Percentiles rank a stretch among this genome's conserved stretches.
Evolutionary conservation across 306 rosid genomes (phyloP).

Genomic region (Prunus armeniaca): DNA sequence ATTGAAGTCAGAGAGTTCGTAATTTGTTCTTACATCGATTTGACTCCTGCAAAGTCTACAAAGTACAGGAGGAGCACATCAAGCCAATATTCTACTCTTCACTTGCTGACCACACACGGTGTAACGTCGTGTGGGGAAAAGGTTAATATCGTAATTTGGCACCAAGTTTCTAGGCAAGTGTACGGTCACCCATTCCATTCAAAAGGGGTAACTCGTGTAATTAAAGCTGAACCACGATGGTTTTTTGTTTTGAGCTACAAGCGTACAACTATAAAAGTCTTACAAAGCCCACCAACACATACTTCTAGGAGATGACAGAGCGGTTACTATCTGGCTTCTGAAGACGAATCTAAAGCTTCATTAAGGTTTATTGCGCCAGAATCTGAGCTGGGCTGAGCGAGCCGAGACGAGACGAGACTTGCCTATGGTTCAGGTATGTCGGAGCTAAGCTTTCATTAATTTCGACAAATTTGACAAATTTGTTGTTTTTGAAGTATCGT

Average conservation of each 20-base stretch:
- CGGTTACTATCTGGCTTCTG: neutral
- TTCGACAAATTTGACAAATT: neutral
- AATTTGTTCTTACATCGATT: too few species aligned
- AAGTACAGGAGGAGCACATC: too few species aligned
- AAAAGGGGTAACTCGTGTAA: neutral
- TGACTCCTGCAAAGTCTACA: too few species aligned
- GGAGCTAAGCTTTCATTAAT: neutral
- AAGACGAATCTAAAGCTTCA: neutral
- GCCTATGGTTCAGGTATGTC: constrained; percentile 2
- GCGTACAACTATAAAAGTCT: neutral
- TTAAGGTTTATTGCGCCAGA: neutral
- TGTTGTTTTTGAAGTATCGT: neutral
- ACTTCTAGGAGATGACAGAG: neutral
- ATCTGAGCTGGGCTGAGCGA: neutral
- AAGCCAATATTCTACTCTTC: too few species aligned
- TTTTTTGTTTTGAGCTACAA: neutral
- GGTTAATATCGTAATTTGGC: neutral
- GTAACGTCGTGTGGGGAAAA: neutral
- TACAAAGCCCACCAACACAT: neutral
- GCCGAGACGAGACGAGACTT: neutral
- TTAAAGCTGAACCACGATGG: neutral
- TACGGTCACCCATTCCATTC: neutral
- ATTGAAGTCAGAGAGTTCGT: too few species aligned
- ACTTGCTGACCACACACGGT: neutral
- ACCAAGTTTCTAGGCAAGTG: neutral